These are phyloP conservation scores for Berberis thunbergii DNA, from an alignment of 164 flowering plant species.

Conservation along the genomic window DNA sequence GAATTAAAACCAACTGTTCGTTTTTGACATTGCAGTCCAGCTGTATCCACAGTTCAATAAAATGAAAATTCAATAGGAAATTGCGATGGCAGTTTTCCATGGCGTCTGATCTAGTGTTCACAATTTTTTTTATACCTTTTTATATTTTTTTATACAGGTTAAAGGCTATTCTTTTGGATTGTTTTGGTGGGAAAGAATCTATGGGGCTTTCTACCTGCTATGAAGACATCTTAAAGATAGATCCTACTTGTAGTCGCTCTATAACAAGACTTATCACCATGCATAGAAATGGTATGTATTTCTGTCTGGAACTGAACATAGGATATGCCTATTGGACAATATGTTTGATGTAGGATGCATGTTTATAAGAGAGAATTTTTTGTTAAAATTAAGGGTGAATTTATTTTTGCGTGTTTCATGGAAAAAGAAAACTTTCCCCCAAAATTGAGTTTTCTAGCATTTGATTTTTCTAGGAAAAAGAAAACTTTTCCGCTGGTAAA, in stretches of 20 bases:
- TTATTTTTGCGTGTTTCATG: too few relatives aligned
- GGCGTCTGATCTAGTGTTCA: not conserved
- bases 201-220: constrained; percentile 28
- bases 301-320: not conserved
- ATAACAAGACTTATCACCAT: constrained; percentile 44
- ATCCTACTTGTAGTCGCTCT: constrained; percentile 56
- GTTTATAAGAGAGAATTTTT: not conserved
- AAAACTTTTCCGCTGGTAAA: too few relatives aligned
- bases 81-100: not conserved
- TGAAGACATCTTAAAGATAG: constrained; percentile 56
- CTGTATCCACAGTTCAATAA: too few relatives aligned
- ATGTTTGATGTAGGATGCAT: not conserved
- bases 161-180: constrained; percentile 45
- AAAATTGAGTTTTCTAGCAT: too few relatives aligned
- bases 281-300: constrained; percentile 51
- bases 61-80: too few relatives aligned
- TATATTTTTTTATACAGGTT: constrained; percentile 32
- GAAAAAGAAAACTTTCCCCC: too few relatives aligned
- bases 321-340: not conserved
- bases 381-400: not conserved
- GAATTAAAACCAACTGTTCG: too few relatives aligned
- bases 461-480: too few relatives aligned
- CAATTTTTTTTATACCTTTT: not conserved
- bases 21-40: too few relatives aligned
- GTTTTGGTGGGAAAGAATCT: constrained; percentile 28